Base-by-base conservation (phyloP, 331 rosid genomes). In the Acacia concinna region DNA sequence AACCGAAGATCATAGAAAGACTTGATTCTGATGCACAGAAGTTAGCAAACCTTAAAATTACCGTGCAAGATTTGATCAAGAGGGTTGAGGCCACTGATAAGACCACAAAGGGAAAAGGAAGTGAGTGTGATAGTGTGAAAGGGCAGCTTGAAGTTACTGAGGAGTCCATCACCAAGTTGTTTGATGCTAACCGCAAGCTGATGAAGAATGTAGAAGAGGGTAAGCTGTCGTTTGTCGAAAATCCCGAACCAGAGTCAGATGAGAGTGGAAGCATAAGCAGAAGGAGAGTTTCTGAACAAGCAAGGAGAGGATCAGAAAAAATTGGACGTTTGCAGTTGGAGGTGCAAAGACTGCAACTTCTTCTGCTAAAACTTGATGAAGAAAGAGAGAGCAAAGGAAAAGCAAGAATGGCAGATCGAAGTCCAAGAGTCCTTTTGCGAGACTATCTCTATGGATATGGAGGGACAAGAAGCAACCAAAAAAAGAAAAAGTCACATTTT, bases 371-470 rank as follows among this genome's bases (percentile, higher is more conserved):
- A 73, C 90, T 90, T 8, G 92, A 88, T 47, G 97, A 87, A 23
- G 94, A 85, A 43, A 93, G 85, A 78, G 93, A 85, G 49, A 82
- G 40, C 63, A 91, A 83, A 77, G 88, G 84, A 28, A 87, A 83
- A 79, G 82, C 94, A 3, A 88, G 81, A 86, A 44, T 80, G 75
- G 71, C 65, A 2, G 95, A 90, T 79, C 81, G 90, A 78, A 92
- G 79, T 72, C 76, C 93, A 37, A 87, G 94, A 56, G 91, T 90
- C 49, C 97, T 88, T n/a, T 80, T 96, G 62, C 84, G 93, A 30
- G 98, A 96, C 73, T 96, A 89, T 87, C 91, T 96, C 76, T 91
- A 93, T 52, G 94, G 95, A 35, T 91, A 91, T 52, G 94, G 95
- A 41, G 90, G 83, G 49, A 49, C 78, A 11, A 83, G 83, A 81